Evolutionary conservation across 164 flowering plant genomes (phyloP), one percentile per base, ranked within the genome.

Genomic region (Piper longum): DNA sequence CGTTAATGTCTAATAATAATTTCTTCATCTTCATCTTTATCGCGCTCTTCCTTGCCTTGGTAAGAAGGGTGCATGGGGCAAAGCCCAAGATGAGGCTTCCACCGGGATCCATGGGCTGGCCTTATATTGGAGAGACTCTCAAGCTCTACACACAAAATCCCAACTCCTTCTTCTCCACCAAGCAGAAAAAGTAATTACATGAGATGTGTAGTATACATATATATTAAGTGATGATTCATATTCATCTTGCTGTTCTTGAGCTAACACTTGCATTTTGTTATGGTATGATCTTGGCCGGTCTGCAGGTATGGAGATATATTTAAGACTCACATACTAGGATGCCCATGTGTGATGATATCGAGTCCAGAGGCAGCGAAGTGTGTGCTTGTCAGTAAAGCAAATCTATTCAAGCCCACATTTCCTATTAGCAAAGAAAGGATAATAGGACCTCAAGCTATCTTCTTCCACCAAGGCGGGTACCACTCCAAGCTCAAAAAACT

Each of bases 31-130:
- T 26, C 36, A 26, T 26, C 36, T 26, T 26, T 2, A 26, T 26
- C 2, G 36, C 2, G 36, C 36, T 26, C 36, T 26, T 26, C 36
- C 36, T 26, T 26, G 36, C 36, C 36, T 26, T 26, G 36, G 36
- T 26, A 26, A 26, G 36, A 26, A 26, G 36, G 36, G 36, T 26
- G 36, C 36, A 26, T 26, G 16, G 44, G 16, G 14, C 7, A 16
- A 12, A 43, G 12, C 40, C 67, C 62, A 77, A 74, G 12, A 75
- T 26, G 36, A 26, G 70, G 43, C 73, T 87, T 5, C 96, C 96
- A 2, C 96, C 97, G 44, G 97, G 97, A 43, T 87, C 97, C 13
- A 77, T 87, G 91, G 97, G 92, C 4, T 90, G 90, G 95, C 97
- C 97, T 63, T 90, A 87, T 56, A 68, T 90, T 5, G 97, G 97